These are phyloP conservation scores for Oryza brachyantha DNA, from an alignment of 176 grass and related monocot genomes.

Conservation along the genomic window DNA sequence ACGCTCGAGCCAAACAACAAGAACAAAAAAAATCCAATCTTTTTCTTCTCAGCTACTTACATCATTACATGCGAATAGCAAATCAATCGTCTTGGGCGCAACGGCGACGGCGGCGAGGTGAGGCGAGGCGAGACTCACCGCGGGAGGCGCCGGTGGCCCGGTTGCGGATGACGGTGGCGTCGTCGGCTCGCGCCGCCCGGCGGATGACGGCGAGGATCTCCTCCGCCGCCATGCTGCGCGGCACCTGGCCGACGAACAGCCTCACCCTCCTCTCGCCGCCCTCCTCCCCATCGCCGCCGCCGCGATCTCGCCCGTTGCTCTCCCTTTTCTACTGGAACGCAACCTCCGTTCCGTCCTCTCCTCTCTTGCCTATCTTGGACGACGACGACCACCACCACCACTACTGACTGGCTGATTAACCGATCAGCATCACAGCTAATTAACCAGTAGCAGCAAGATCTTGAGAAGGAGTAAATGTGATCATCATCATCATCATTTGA, in stretches of 20 bases:
- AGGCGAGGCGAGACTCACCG: not conserved
- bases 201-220: not conserved
- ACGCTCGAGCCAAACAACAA: no score
- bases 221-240: slow-evolving; percentile 41
- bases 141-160: not conserved
- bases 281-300: not conserved
- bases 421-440: not conserved
- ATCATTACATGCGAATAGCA: not conserved
- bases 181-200: not conserved
- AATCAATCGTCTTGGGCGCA: not conserved
- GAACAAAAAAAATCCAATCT: not conserved
- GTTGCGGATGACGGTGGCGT: not conserved
- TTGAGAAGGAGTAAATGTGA: not conserved
- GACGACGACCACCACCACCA: no score
- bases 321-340: no score
- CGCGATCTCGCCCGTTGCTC: not conserved
- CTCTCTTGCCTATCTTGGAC: not conserved
- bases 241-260: slow-evolving; percentile 51
- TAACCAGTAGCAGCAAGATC: not conserved
- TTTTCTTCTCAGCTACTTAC: not conserved
- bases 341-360: not conserved
- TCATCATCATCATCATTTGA: not conserved
- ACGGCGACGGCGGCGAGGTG: not conserved
- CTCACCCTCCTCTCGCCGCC: not conserved
- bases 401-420: not conserved